Conservation (phyloP, 73 alveolate species). For the Symbiodinium natans region DNA sequence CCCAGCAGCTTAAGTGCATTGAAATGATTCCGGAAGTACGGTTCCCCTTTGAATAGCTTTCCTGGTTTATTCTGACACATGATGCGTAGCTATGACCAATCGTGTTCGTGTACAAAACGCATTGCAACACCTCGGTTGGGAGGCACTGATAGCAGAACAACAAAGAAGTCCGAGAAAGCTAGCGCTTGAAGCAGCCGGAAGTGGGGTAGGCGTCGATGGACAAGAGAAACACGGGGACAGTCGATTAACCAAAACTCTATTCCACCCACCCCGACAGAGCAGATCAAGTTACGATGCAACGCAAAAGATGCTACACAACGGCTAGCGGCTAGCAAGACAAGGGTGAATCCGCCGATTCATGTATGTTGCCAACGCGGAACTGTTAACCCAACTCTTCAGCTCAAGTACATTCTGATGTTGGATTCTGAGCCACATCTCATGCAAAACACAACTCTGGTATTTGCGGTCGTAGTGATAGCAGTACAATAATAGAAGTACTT, state of each 20-base stretch:
- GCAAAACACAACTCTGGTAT: neutral
- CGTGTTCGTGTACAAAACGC: neutral
- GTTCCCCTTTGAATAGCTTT: neutral
- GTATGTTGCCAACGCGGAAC: neutral
- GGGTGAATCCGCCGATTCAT: neutral
- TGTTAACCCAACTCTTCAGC: neutral
- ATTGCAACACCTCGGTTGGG: neutral
- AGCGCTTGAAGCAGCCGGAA: neutral
- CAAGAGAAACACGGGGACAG: neutral
- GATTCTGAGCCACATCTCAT: neutral
- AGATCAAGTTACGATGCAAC: neutral
- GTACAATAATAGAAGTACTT: neutral
- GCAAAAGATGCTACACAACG: neutral
- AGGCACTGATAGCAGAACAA: neutral
- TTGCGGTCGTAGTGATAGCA: neutral
- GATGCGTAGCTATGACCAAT: neutral
- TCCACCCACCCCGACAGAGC: neutral
- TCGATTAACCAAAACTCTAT: neutral
- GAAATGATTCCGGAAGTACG: neutral
- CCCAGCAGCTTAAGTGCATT: neutral
- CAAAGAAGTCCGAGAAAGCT: neutral
- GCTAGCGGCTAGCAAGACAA: neutral
- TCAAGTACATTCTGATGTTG: neutral
- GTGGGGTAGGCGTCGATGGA: neutral
- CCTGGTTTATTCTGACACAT: neutral